These are phyloP conservation scores for Magnaporthiopsis incrustans DNA, from an alignment of 2,329 filamentous ascomycete genomes.

Conservation along the genomic window DNA sequence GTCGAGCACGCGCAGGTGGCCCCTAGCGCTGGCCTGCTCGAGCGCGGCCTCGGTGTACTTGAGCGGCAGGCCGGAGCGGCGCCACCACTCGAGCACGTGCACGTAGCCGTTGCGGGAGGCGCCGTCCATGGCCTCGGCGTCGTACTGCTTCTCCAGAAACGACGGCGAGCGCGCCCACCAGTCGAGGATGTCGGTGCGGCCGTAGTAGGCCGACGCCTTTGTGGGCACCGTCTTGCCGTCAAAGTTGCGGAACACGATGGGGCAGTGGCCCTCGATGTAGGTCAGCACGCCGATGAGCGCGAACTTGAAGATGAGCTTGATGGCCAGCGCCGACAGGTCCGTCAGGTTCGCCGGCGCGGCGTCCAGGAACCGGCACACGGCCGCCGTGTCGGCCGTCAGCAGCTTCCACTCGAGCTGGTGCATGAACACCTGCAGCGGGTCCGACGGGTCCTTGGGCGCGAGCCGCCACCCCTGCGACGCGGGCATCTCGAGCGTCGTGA, in stretches of 20 bases:
- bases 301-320: constrained; percentile 88
- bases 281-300: constrained; percentile 71
- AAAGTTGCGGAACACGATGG: constrained; percentile 75
- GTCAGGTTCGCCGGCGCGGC: constrained; percentile 61
- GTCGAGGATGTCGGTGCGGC: constrained; percentile 73
- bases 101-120: constrained; percentile 81
- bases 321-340: constrained; percentile 69
- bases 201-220: constrained; percentile 81
- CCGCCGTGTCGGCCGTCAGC: constrained; percentile 60
- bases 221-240: constrained; percentile 80
- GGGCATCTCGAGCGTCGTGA: constrained; percentile 68
- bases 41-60: constrained; percentile 82
- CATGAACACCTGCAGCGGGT: constrained; percentile 64
- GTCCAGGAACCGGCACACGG: constrained; percentile 68
- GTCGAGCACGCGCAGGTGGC: constrained; percentile 76
- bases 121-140: constrained; percentile 74
- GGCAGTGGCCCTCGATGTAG: constrained; percentile 53
- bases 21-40: constrained; percentile 78
- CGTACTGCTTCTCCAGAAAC: constrained; percentile 81
- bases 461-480: constrained; percentile 51
- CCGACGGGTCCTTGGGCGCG: constrained; percentile 49
- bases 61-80: constrained; percentile 65
- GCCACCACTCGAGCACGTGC: constrained; percentile 83
- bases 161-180: constrained; percentile 84
- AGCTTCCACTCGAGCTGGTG: constrained; percentile 80